phyloP scores from a whole-genome alignment of 73 alveolate species.

The Paramecium pentaurelia region DNA sequence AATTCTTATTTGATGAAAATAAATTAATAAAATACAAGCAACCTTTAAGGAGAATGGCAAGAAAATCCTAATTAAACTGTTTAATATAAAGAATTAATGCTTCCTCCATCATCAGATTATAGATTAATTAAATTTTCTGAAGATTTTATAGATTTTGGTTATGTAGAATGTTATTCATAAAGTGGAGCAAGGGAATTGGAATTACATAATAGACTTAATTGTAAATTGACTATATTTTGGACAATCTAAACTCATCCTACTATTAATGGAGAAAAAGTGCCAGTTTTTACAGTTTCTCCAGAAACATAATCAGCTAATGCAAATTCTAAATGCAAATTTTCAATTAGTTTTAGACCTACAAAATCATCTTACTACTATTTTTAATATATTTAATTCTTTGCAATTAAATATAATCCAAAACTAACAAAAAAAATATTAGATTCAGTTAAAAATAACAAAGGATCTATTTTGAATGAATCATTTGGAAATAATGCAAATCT shows the following conservation, averaged over 20 bases:
- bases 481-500: neutral
- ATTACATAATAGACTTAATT: conserved; percentile 65
- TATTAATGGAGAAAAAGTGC: conserved; percentile 34
- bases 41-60: conserved; percentile 57
- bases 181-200: conserved; percentile 73
- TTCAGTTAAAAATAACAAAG: conserved; percentile 35
- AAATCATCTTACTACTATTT: conserved; percentile 52
- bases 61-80: conserved; percentile 88
- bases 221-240: conserved; percentile 63
- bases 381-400: conserved; percentile 47
- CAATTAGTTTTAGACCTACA: conserved; percentile 44
- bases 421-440: conserved; percentile 45
- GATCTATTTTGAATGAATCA: conserved; percentile 3
- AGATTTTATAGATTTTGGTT: conserved; percentile 79
- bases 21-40: neutral
- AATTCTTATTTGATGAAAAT: conserved; percentile 47
- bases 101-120: conserved; percentile 61
- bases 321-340: conserved; percentile 35
- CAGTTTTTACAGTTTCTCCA: conserved; percentile 55
- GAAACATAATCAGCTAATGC: conserved; percentile 55
- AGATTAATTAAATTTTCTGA: conserved; percentile 68
- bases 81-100: conserved; percentile 85
- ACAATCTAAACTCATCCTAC: conserved; percentile 1
- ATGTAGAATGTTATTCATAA: conserved; percentile 65
- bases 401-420: conserved; percentile 44